Evolutionary conservation across 805 yeast genomes (phyloP).

Genomic region (Pichia ethanolica): DNA sequence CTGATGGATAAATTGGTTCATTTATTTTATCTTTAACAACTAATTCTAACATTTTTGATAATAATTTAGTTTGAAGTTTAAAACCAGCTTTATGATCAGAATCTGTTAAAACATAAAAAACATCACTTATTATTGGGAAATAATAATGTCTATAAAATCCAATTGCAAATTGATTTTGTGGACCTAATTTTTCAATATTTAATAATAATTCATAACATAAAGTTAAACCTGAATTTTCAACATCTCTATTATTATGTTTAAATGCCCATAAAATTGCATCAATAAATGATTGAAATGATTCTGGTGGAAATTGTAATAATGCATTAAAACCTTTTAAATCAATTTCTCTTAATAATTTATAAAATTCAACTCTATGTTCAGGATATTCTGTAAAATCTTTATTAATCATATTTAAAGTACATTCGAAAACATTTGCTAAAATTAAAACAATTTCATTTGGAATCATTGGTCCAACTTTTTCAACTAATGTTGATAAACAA

Average conservation of each 20-base stretch:
- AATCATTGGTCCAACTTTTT: conserved; percentile 78
- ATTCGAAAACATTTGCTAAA: conserved; percentile 85
- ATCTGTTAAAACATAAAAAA: conserved; percentile 89
- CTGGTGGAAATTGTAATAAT: conserved; percentile 79
- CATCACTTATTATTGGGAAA: conserved; percentile 83
- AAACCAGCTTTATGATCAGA: conserved; percentile 98
- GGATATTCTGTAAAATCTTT: conserved; percentile 95
- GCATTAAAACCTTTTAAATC: conserved; percentile 82
- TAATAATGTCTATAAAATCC: conserved; percentile 86
- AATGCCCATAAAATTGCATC: conserved; percentile 98
- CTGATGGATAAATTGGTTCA: conserved; percentile 73
- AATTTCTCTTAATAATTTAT: conserved; percentile 81
- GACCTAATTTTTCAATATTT: conserved; percentile 73
- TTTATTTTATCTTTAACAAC: conserved; percentile 70
- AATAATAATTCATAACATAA: conserved; percentile 75
- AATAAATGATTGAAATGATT: conserved; percentile 82
- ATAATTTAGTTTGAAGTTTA: conserved; percentile 74
- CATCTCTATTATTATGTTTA: conserved; percentile 95
- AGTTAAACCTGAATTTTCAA: conserved; percentile 84
- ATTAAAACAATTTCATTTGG: conserved; percentile 85
- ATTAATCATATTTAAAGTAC: conserved; percentile 91
- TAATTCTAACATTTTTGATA: conserved; percentile 75
- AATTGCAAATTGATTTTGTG: conserved; percentile 59
- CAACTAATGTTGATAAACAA: conserved; percentile 86
- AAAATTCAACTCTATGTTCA: conserved; percentile 95